Evolutionary conservation across 345 rosid genomes (phyloP), one percentile per base, ranked within the genome.

Genomic region (Eucalyptus shirleyi): DNA sequence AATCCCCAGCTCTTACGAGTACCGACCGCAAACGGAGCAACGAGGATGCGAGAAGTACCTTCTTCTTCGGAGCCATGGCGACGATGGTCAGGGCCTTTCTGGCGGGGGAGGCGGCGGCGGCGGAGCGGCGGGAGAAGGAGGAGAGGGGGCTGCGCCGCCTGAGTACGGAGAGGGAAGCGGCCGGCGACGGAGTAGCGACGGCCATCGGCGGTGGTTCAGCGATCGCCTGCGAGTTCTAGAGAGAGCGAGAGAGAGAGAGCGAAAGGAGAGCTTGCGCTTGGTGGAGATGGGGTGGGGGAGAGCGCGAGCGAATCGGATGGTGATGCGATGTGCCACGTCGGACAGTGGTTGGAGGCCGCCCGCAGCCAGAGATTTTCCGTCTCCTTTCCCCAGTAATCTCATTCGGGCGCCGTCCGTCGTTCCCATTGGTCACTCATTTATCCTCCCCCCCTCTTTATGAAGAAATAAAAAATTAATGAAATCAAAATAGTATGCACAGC

Each of bases 11-110:
- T 5, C 40, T 5, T 5, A 49, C 51, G 40, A 21, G 40, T 53
- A 49, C 9, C 42, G 82, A 86, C n/a, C 30, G 18, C 44, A 50
- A 87, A 65, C 26, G 26, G 42, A 72, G 55, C 23, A 32, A 23
- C 19, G 8, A 12, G 50, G 88, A 21, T 8, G 23, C 28, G 49
- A 51, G 34, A 50, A 23, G 85, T 91, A 96, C 99, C 98, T 98
- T 97, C 90, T 93, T 94, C 90, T 92, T 88, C 65, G 99, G 91
- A n/a, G 99, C 96, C 99, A 97, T 97, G 90, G 97, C 92, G 50
- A 97, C 95, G 91, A 96, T 67, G 44, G 95, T 92, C 34, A 92
- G 89, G 51, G 93, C 65, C 44, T 89, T 90, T 88, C 90, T 93
- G 83, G 93, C 30, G 50, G 95, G 91, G 82, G n/a, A 59, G 11